These are phyloP conservation scores for Quercus engelmannii DNA, from an alignment of 306 rosid species.

Conservation along the genomic window DNA sequence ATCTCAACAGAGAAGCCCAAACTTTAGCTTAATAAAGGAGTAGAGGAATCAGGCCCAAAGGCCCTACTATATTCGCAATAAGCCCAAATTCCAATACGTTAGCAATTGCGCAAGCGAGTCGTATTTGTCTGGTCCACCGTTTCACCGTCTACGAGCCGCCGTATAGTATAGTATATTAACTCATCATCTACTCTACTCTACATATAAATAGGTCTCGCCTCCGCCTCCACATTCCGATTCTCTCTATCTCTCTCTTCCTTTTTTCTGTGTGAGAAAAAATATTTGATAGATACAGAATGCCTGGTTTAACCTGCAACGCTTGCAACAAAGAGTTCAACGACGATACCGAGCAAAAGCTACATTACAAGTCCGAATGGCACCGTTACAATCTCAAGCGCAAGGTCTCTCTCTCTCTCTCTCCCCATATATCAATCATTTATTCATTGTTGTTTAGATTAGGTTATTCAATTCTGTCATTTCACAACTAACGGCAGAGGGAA, in stretches of 20 bases:
- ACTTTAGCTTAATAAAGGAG: no score
- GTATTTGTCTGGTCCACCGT: neutral
- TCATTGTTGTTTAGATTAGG: neutral
- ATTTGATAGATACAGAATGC: constrained; percentile 29
- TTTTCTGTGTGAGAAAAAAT: no score
- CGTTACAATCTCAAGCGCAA: constrained; percentile 99
- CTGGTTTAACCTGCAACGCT: constrained; percentile 73
- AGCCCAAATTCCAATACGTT: neutral
- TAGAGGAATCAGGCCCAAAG: neutral
- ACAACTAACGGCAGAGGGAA: no score
- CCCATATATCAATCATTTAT: neutral
- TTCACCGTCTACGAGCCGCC: constrained; percentile 28
- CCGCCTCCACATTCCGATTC: neutral
- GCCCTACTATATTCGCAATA: neutral
- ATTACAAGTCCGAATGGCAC: constrained; percentile 98
- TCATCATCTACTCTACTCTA: neutral
- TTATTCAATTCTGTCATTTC: neutral
- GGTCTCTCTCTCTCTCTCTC: constrained; percentile 30
- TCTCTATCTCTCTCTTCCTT: no score
- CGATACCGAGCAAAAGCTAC: constrained; percentile 66
- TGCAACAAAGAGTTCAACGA: constrained; percentile 83
- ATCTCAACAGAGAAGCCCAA: no score
- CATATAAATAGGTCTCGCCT: neutral
- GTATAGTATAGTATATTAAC: neutral
- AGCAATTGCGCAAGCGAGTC: constrained; percentile 4